Conservation (phyloP, 352 stramenopile species). For the Elongisporangium senticosum region DNA sequence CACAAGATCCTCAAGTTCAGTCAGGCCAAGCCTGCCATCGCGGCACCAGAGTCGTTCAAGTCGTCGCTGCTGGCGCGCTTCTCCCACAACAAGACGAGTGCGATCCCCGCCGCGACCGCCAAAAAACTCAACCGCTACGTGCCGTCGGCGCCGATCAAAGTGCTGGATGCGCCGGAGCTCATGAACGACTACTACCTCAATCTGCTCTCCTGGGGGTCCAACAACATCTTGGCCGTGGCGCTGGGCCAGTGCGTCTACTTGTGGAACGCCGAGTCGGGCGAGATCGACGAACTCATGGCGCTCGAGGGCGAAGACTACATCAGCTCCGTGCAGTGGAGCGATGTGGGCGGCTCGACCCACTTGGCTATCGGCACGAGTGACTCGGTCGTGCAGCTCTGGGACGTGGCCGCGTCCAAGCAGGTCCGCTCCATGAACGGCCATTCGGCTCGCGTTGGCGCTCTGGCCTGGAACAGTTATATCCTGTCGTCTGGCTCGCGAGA, state of each 20-base stretch:
- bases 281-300: constrained; percentile 94
- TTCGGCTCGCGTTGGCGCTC: constrained; percentile 88
- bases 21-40: constrained; percentile 93
- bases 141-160: constrained; percentile 92
- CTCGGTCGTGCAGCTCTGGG: constrained; percentile 96
- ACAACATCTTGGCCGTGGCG: constrained; percentile 97
- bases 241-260: constrained; percentile 97
- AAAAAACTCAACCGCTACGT: constrained; percentile 94
- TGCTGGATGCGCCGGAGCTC: constrained; percentile 97
- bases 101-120: constrained; percentile 51
- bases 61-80: constrained; percentile 91
- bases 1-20: constrained; percentile 98
- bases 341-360: constrained; percentile 69
- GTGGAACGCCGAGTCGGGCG: constrained; percentile 95
- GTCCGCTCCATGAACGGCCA: constrained; percentile 93
- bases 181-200: constrained; percentile 99
- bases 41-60: constrained; percentile 91
- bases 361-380: constrained; percentile 95
- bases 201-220: constrained; percentile 95
- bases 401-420: constrained; percentile 90
- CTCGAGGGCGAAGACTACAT: constrained; percentile 92
- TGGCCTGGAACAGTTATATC: constrained; percentile 95
- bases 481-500: constrained; percentile 94
- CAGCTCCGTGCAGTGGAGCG: constrained; percentile 96
- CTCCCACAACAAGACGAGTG: constrained; percentile 93